Evolutionary conservation across 2,329 filamentous ascomycete genomes (phyloP).

Genomic region (Monilinia fructigena): DNA sequence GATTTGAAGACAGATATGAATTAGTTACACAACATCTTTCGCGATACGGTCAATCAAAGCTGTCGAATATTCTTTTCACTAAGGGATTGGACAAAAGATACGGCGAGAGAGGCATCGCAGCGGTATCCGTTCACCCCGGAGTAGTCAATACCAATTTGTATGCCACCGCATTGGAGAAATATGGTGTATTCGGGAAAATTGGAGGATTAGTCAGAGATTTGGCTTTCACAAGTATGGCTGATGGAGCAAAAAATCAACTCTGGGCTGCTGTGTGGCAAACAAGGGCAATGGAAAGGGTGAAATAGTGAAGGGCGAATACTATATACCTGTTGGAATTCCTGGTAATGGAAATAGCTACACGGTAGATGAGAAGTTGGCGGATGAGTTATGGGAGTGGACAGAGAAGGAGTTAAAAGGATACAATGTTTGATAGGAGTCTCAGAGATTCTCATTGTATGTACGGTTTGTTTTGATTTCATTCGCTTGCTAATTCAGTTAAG

Average conservation of each 20-base stretch:
- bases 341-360: slow-evolving; percentile 31
- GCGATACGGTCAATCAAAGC: slow-evolving; percentile 48
- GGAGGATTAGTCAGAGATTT: slow-evolving; percentile 5
- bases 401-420: slow-evolving; percentile 35
- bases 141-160: slow-evolving; percentile 28
- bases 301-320: slow-evolving; percentile 41
- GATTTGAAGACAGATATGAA: slow-evolving; percentile 22
- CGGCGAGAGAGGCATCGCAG: slow-evolving; percentile 39
- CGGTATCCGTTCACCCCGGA: slow-evolving; percentile 46
- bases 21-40: slow-evolving; percentile 1
- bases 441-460: background rate
- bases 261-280: slow-evolving; percentile 41
- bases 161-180: background rate
- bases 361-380: slow-evolving; percentile 37
- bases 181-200: slow-evolving; percentile 14
- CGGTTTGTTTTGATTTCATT: background rate
- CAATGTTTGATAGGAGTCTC: background rate
- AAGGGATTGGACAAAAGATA: slow-evolving; percentile 44
- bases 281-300: slow-evolving; percentile 30
- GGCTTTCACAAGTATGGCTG: slow-evolving; percentile 18
- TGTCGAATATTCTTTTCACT: slow-evolving; percentile 49
- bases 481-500: background rate
- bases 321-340: slow-evolving; percentile 42
- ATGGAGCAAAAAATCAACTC: slow-evolving; percentile 45
- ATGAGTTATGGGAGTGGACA: slow-evolving; percentile 42